Evolutionary conservation across 108 stramenopile species (phyloP).

Genomic region (Pseudonitzschia multistriata): DNA sequence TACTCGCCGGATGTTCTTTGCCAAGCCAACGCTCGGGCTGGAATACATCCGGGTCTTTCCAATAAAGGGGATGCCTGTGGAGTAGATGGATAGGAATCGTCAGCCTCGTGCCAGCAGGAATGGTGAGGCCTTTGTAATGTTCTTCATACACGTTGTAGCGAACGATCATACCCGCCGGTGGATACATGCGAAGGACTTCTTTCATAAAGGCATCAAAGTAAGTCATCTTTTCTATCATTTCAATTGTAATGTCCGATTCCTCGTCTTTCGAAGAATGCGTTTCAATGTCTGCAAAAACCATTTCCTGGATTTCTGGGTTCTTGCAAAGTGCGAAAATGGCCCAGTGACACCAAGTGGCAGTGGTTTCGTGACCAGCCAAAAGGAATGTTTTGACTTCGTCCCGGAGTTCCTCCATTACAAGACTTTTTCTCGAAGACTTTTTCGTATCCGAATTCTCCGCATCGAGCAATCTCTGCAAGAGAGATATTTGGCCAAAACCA

Average conservation of each 20-base stretch:
- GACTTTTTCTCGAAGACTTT: conserved; percentile 15
- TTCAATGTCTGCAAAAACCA: conserved; percentile 48
- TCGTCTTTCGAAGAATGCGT: conserved; percentile 24
- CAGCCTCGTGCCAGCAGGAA: conserved; percentile 49
- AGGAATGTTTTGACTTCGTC: conserved; percentile 70
- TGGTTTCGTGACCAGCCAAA: conserved; percentile 73
- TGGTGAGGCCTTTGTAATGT: conserved; percentile 39
- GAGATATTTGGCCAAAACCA: conserved; percentile 28
- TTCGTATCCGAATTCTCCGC: conserved; percentile 27
- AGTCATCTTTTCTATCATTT: conserved; percentile 49
- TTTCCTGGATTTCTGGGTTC: conserved; percentile 47
- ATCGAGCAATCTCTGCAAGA: conserved; percentile 51
- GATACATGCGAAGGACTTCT: conserved; percentile 64
- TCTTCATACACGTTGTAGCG: conserved; percentile 27
- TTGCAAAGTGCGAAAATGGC: conserved; percentile 50
- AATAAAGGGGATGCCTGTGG: conserved; percentile 57
- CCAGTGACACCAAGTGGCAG: conserved; percentile 59
- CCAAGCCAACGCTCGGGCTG: conserved; percentile 62
- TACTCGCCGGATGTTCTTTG: conserved; percentile 22
- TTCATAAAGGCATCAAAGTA: conserved; percentile 61
- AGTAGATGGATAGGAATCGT: conserved; percentile 48
- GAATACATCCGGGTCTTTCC: conserved; percentile 60
- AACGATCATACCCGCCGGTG: conserved; percentile 49
- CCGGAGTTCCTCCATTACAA: conserved; percentile 44
- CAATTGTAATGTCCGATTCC: conserved; percentile 32